phyloP scores from a whole-genome alignment of 1,284 basidiomycete genomes.

The Cutaneotrichosporon spelunceum region DNA sequence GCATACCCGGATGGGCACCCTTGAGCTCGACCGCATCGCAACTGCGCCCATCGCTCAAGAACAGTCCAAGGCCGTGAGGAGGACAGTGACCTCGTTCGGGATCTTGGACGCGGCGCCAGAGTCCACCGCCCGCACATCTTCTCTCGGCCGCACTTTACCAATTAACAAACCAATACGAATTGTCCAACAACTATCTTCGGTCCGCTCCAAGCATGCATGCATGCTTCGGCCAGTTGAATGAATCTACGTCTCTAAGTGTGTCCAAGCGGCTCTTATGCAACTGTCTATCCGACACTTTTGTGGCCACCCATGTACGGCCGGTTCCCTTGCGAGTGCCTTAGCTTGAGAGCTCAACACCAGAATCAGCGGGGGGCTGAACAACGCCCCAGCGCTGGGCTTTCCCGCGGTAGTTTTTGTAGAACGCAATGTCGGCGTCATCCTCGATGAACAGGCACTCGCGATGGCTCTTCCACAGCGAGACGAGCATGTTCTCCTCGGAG shows the following conservation, averaged over 20 bases:
- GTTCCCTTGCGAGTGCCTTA: not conserved
- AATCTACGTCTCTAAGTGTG: constrained; percentile 2
- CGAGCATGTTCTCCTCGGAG: constrained; percentile 56
- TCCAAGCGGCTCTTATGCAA: not conserved
- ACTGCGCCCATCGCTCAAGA: constrained; percentile 18
- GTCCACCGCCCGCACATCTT: too few species aligned
- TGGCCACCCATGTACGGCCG: not conserved
- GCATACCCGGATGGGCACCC: constrained; percentile 15
- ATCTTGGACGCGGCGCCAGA: constrained; percentile 12
- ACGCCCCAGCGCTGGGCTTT: constrained; percentile 66
- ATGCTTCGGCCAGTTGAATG: constrained; percentile 18
- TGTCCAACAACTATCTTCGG: not conserved
- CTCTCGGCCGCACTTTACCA: too few species aligned
- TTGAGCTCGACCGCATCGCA: constrained; percentile 14
- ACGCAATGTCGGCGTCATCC: constrained; percentile 79
- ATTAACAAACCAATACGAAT: too few species aligned
- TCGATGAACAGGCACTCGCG: constrained; percentile 68
- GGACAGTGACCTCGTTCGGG: too few species aligned
- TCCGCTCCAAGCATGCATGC: not conserved
- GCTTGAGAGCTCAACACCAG: constrained; percentile 64
- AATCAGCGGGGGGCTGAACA: constrained; percentile 64
- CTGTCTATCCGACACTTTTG: not conserved
- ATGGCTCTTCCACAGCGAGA: constrained; percentile 56
- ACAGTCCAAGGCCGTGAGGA: too few species aligned
- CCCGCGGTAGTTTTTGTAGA: constrained; percentile 84